Percentiles rank a stretch among this genome's conserved stretches.
Conservation (phyloP, 768 basidiomycete genomes). For the Albatrellus ellisii region DNA sequence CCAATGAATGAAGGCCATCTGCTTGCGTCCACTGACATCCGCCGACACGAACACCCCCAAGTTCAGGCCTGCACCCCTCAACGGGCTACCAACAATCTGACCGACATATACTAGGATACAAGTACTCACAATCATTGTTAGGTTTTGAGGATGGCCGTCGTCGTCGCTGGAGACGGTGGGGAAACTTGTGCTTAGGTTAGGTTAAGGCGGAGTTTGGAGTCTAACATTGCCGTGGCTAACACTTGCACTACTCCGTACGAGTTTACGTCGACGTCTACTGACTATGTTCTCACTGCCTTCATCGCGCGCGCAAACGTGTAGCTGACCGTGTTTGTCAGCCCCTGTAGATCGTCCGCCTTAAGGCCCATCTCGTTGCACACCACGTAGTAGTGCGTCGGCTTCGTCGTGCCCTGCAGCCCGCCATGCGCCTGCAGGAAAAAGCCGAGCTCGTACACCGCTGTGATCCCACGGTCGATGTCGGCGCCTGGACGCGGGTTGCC, state of each 20-base stretch:
- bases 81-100: background rate
- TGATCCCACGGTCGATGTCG: conserved; percentile 41
- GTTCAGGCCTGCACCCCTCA: background rate
- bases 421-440: conserved; percentile 43
- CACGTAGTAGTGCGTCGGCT: conserved; percentile 43
- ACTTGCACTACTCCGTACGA: background rate
- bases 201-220: conserved; percentile 10
- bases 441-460: conserved; percentile 40
- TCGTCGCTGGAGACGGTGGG: conserved; percentile 4
- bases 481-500: conserved; percentile 42
- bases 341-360: conserved; percentile 35
- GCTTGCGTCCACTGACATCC: background rate
- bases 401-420: conserved; percentile 33
- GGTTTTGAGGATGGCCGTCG: conserved; percentile 10
- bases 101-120: background rate
- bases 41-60: background rate
- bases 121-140: conserved; percentile 11
- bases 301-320: conserved; percentile 53
- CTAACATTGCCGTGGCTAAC: too few relatives aligned
- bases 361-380: conserved; percentile 41
- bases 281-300: conserved; percentile 27
- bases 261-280: background rate
- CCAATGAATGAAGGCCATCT: background rate
- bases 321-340: conserved; percentile 38
- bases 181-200: conserved; percentile 1